Percentiles rank a stretch among this genome's conserved stretches.
phyloP scores from a whole-genome alignment of 768 basidiomycete genomes.

The Lactarius hatsudake region DNA sequence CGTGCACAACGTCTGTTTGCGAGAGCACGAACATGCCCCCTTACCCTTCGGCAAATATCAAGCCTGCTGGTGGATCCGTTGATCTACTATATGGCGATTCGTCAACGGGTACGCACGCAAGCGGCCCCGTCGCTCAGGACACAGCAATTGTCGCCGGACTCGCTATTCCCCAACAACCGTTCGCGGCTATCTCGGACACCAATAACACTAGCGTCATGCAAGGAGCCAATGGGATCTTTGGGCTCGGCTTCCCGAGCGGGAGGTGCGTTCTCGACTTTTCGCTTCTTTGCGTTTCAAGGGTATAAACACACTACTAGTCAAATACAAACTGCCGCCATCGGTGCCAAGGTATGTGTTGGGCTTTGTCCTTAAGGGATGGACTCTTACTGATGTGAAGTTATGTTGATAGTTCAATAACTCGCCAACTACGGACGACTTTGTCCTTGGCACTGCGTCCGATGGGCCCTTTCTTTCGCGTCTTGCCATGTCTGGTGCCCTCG shows the following conservation, averaged over 20 bases:
- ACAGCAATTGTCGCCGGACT: slow-evolving; percentile 54
- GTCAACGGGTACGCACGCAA: slow-evolving; percentile 61
- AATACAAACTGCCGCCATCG: slow-evolving; percentile 16
- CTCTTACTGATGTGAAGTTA: not conserved
- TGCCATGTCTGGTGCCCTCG: slow-evolving; percentile 36
- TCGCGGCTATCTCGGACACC: slow-evolving; percentile 67
- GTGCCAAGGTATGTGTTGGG: slow-evolving; percentile 9
- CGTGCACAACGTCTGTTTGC: slow-evolving; percentile 19
- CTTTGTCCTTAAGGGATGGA: no score
- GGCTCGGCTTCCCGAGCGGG: slow-evolving; percentile 61
- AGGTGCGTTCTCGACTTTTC: slow-evolving; percentile 17
- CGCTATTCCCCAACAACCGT: slow-evolving; percentile 48
- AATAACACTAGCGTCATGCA: slow-evolving; percentile 58
- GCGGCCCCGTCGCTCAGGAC: slow-evolving; percentile 62
- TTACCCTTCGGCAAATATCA: slow-evolving; percentile 18
- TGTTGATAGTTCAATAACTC: slow-evolving; percentile 18
- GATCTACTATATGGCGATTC: slow-evolving; percentile 69
- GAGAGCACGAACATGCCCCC: slow-evolving; percentile 15
- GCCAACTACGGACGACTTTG: slow-evolving; percentile 19
- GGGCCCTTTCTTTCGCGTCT: slow-evolving; percentile 39
- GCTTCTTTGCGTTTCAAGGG: not conserved
- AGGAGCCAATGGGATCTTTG: slow-evolving; percentile 64
- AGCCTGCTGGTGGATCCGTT: slow-evolving; percentile 40
- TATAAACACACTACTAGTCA: not conserved
- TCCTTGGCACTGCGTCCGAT: slow-evolving; percentile 21